These are phyloP conservation scores for Ustilago crameri DNA, from an alignment of 1,284 basidiomycete genomes.

Conservation along the genomic window DNA sequence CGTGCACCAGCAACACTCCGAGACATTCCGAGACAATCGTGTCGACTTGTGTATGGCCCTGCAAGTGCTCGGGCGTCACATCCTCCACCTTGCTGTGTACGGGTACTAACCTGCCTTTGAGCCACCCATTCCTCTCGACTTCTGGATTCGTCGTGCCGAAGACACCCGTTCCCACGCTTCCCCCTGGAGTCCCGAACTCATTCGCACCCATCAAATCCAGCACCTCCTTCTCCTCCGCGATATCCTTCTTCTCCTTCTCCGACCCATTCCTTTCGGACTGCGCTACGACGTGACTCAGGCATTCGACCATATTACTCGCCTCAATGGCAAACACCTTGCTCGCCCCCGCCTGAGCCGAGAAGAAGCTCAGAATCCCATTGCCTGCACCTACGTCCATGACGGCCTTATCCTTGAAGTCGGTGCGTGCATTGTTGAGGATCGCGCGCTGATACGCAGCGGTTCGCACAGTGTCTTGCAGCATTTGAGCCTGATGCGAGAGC, in stretches of 20 bases:
- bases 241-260: constrained; percentile 30
- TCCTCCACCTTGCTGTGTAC: constrained; percentile 62
- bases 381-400: constrained; percentile 71
- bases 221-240: constrained; percentile 40
- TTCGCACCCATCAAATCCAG: constrained; percentile 41
- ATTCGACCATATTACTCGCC: constrained; percentile 71
- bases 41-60: constrained; percentile 69
- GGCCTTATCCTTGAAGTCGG: constrained; percentile 52
- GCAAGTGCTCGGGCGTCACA: constrained; percentile 45
- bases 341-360: constrained; percentile 71
- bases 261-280: constrained; percentile 13
- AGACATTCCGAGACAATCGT: constrained; percentile 72
- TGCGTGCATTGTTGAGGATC: constrained; percentile 49
- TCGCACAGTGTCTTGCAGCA: constrained; percentile 63
- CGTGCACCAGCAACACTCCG: constrained; percentile 71
- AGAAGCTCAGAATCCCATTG: constrained; percentile 72
- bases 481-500: constrained; percentile 65
- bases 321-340: constrained; percentile 71
- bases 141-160: constrained; percentile 23
- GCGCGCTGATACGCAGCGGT: constrained; percentile 63
- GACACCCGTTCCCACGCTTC: constrained; percentile 1
- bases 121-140: constrained; percentile 52
- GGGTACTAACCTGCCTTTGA: constrained; percentile 46
- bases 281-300: constrained; percentile 69
- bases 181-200: constrained; percentile 7